These are phyloP conservation scores for Stipa capillata DNA, from an alignment of 176 grass and related monocot genomes.

Conservation along the genomic window DNA sequence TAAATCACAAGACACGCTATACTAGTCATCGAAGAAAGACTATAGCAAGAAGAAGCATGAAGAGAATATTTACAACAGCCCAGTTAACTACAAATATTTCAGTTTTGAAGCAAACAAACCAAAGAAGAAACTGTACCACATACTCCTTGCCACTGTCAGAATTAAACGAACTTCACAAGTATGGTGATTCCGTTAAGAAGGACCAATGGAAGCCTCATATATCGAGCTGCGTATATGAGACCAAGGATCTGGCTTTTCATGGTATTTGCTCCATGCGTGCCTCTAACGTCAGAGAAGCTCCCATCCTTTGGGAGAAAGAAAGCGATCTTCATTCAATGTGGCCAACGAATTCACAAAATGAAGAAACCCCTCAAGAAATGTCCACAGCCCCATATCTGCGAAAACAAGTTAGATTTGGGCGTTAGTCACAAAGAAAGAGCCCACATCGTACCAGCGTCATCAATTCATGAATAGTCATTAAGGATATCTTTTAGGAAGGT, in stretches of 20 bases:
- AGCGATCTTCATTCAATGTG: slow-evolving; percentile 44
- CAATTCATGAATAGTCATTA: not conserved
- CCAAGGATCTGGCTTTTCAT: slow-evolving; percentile 51
- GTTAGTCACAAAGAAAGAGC: not conserved
- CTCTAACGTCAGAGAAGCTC: slow-evolving; percentile 48
- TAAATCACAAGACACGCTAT: not conserved
- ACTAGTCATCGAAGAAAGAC: not conserved
- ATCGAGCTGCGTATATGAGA: slow-evolving; percentile 34
- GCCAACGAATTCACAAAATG: slow-evolving; percentile 40
- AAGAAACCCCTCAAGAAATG: slow-evolving; percentile 36
- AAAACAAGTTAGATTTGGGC: not conserved
- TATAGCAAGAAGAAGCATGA: not conserved
- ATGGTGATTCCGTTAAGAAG: slow-evolving; percentile 44
- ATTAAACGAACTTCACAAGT: slow-evolving; percentile 42
- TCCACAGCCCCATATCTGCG: slow-evolving; percentile 44
- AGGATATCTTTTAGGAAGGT: not conserved
- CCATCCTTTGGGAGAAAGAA: slow-evolving; percentile 41
- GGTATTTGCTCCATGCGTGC: slow-evolving; percentile 24
- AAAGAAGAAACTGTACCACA: not conserved
- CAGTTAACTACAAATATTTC: not conserved
- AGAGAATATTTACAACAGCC: not conserved
- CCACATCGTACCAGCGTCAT: not conserved
- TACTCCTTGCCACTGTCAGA: not conserved
- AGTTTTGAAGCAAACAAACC: not conserved
- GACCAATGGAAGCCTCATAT: slow-evolving; percentile 42